These are phyloP conservation scores for Collybia sordida DNA, from an alignment of 768 basidiomycete genomes.

Conservation along the genomic window DNA sequence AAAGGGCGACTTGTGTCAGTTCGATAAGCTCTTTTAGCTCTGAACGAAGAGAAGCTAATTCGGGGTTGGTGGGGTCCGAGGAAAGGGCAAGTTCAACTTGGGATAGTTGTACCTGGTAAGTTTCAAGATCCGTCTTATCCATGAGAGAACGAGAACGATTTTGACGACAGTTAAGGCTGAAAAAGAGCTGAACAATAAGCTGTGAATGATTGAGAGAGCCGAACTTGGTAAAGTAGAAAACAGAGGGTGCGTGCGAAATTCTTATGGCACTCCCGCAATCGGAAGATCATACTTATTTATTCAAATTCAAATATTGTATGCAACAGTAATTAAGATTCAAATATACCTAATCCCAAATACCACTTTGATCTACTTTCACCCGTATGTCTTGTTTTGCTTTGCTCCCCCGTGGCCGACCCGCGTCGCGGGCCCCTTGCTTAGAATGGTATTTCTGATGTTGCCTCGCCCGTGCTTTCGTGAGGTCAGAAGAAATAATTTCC, in stretches of 20 bases:
- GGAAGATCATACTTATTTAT: not conserved
- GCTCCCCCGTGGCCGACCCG: conserved; percentile 74
- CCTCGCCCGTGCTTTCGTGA: conserved; percentile 56
- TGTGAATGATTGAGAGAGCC: not conserved
- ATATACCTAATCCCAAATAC: conserved; percentile 53
- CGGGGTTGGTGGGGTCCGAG: conserved; percentile 71
- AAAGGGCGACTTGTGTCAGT: conserved; percentile 71
- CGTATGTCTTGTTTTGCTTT: conserved; percentile 81
- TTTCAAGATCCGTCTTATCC: conserved; percentile 81
- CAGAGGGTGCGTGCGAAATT: not conserved
- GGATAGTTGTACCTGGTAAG: conserved; percentile 87
- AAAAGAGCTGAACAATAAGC: not conserved
- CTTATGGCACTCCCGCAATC: not conserved
- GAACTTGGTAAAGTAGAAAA: not conserved
- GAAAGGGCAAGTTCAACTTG: conserved; percentile 82
- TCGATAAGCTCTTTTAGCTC: conserved; percentile 84
- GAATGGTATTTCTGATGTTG: conserved; percentile 80
- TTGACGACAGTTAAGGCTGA: not conserved
- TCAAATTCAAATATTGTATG: not conserved
- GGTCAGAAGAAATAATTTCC: conserved; percentile 60
- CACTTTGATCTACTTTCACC: conserved; percentile 58
- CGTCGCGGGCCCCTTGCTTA: conserved; percentile 60
- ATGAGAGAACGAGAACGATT: conserved; percentile 20
- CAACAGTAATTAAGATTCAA: too few relatives aligned
- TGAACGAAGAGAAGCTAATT: conserved; percentile 69